Evolutionary conservation across 2,329 filamentous ascomycete genomes (phyloP).

Genomic region (Didymella glomerata): DNA sequence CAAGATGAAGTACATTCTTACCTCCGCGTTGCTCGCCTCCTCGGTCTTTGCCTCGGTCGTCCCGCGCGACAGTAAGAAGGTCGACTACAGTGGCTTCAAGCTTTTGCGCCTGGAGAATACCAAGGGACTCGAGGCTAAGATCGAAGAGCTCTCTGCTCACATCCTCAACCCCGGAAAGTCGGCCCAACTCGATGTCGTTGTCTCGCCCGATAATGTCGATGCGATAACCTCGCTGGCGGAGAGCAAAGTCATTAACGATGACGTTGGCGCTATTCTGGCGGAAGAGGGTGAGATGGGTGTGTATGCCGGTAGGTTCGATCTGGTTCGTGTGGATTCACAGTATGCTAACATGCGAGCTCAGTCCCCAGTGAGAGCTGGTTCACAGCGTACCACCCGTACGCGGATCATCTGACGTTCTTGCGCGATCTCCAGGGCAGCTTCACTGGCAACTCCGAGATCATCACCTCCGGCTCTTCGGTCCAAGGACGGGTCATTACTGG

Average conservation of each 20-base stretch:
- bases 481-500: conserved; percentile 46
- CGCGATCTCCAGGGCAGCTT: conserved; percentile 45
- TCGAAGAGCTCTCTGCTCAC: conserved; percentile 45
- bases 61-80: conserved; percentile 39
- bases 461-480: conserved; percentile 44
- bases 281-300: conserved; percentile 42
- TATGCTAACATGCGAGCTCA: conserved; percentile 18
- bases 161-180: conserved; percentile 45
- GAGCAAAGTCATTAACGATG: conserved; percentile 44
- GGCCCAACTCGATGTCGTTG: conserved; percentile 45
- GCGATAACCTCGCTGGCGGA: conserved; percentile 40
- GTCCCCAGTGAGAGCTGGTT: conserved; percentile 49
- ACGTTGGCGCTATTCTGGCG: conserved; percentile 46
- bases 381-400: conserved; percentile 48
- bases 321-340: too few species aligned
- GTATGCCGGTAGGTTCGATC: conserved; percentile 37
- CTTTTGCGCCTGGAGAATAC: conserved; percentile 43
- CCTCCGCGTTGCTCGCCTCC: conserved; percentile 38
- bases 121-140: conserved; percentile 36
- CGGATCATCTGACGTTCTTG: conserved; percentile 47
- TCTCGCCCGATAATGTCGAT: conserved; percentile 45
- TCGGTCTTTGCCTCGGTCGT: conserved; percentile 37
- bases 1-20: conserved; percentile 44
- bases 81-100: conserved; percentile 51
- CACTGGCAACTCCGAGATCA: conserved; percentile 45